A percentile compares a stretch with the other conserved stretches of the same genome.
phyloP scores from a whole-genome alignment of 139 green algal genomes.

The Micromonas commoda region DNA sequence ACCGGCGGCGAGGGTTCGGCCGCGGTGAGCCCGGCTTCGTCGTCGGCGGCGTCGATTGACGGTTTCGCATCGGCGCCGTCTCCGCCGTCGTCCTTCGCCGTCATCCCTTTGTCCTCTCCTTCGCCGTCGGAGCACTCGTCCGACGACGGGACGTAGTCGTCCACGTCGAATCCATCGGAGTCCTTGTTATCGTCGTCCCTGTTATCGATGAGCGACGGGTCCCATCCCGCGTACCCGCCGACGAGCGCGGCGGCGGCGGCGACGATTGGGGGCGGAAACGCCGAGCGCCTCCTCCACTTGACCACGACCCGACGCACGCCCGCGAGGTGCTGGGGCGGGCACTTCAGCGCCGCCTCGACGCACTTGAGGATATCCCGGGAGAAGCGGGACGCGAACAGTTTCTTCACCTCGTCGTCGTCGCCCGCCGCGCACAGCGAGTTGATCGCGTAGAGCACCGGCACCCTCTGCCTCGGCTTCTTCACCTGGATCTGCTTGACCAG shows the following conservation, averaged over 20 bases:
- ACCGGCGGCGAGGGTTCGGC: too few relatives aligned
- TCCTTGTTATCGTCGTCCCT: neutral
- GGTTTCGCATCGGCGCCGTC: neutral
- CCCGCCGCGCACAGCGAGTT: neutral
- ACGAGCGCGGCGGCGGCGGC: neutral
- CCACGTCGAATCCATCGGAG: too few relatives aligned
- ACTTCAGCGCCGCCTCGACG: neutral
- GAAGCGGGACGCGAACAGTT: neutral
- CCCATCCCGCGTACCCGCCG: too few relatives aligned
- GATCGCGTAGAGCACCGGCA: neutral
- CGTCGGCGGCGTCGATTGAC: neutral
- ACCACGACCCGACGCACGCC: neutral
- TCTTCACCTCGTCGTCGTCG: neutral
- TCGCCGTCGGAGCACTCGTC: neutral
- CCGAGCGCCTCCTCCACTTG: neutral
- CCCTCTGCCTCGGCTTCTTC: neutral
- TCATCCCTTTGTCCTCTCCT: neutral
- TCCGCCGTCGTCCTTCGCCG: neutral
- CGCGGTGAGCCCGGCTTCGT: neutral
- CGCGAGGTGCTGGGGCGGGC: neutral
- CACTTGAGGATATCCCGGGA: neutral
- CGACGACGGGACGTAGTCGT: too few relatives aligned
- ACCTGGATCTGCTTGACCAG: neutral
- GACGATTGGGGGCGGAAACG: neutral
- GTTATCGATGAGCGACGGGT: too few relatives aligned